Percentiles rank a stretch among this genome's conserved stretches.
phyloP scores from a whole-genome alignment of 108 stramenopile species.

The Nitzschia putrida region DNA sequence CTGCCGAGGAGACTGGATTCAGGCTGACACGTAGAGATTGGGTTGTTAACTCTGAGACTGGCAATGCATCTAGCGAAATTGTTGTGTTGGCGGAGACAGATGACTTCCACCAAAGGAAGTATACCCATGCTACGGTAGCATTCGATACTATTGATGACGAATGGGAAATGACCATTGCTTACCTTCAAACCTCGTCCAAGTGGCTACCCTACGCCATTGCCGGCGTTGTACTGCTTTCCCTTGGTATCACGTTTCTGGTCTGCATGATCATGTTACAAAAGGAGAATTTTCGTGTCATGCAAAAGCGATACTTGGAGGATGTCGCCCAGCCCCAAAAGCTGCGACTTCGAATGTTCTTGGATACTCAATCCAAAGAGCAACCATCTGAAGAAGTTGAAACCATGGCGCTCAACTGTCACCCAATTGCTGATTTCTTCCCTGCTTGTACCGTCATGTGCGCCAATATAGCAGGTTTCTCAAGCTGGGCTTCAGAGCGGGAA shows the following conservation, averaged over 20 bases:
- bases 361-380: conserved; percentile 1
- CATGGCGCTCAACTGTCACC: not conserved
- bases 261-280: conserved; percentile 26
- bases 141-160: conserved; percentile 7
- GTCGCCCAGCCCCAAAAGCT: conserved; percentile 19
- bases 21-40: conserved; percentile 53
- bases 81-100: conserved; percentile 13
- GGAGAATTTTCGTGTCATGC: conserved; percentile 12
- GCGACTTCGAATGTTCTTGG: conserved; percentile 20
- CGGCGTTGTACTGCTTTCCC: conserved; percentile 3
- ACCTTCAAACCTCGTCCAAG: not conserved
- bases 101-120: not conserved
- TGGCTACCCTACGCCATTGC: conserved; percentile 8
- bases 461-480: conserved; percentile 15
- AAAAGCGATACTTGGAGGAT: conserved; percentile 22
- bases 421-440: conserved; percentile 13
- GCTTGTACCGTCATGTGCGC: not conserved
- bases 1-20: conserved; percentile 39
- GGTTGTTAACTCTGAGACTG: conserved; percentile 1
- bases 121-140: not conserved
- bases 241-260: conserved; percentile 8
- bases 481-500: conserved; percentile 17
- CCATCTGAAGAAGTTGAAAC: conserved; percentile 4
- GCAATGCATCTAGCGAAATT: not conserved
- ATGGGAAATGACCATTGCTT: conserved; percentile 21